A percentile compares a stretch with the other conserved stretches of the same genome.
These are phyloP conservation scores for Ammopiptanthus mongolicus DNA, from an alignment of 306 rosid species.

Conservation along the genomic window DNA sequence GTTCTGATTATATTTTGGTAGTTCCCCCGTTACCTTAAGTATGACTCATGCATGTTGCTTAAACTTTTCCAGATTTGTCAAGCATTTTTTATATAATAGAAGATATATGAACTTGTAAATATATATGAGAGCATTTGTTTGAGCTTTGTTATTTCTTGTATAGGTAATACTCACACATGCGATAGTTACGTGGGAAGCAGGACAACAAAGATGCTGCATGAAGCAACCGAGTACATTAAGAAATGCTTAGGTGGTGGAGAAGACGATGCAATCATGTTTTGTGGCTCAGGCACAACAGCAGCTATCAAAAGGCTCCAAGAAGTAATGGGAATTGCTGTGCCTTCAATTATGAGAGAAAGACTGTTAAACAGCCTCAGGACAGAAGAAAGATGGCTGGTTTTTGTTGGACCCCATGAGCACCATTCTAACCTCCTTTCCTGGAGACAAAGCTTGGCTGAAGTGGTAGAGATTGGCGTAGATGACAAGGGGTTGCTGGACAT, in stretches of 20 bases:
- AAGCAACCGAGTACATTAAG: constrained; percentile 54
- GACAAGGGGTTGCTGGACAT: constrained; percentile 52
- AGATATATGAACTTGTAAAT: background rate
- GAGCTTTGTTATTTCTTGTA: background rate
- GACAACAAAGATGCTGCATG: constrained; percentile 60
- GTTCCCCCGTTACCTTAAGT: too few species aligned
- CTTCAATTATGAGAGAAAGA: constrained; percentile 57
- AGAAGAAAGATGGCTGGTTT: constrained; percentile 78
- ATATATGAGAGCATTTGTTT: background rate
- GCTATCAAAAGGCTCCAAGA: constrained; percentile 86
- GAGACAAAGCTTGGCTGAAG: constrained; percentile 78
- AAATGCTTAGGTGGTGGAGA: constrained; percentile 63
- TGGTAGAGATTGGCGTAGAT: constrained; percentile 66
- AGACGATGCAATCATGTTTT: constrained; percentile 56
- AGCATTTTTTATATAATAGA: too few species aligned
- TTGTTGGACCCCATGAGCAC: constrained; percentile 84
- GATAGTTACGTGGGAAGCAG: constrained; percentile 73
- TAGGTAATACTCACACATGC: constrained; percentile 73
- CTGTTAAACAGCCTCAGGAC: constrained; percentile 15
- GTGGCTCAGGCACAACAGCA: constrained; percentile 79
- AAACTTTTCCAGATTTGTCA: too few species aligned
- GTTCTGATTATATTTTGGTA: too few species aligned
- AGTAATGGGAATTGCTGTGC: constrained; percentile 64
- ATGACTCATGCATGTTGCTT: too few species aligned
- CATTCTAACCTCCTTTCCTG: constrained; percentile 87